These are phyloP conservation scores for Globisporangium middletonii DNA, from an alignment of 352 stramenopile genomes.

Conservation along the genomic window DNA sequence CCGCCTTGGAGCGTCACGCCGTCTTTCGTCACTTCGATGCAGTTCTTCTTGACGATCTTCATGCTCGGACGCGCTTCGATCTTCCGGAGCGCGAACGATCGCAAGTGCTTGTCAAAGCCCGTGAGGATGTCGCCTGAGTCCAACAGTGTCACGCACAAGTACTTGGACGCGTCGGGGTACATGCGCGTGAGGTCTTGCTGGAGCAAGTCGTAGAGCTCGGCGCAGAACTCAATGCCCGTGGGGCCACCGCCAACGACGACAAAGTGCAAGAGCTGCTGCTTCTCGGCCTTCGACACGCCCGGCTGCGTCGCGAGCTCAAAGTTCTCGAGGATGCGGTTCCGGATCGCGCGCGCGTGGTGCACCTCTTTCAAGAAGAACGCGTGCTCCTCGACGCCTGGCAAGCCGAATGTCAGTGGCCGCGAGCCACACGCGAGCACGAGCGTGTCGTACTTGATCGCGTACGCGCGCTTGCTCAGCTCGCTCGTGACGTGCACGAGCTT, in stretches of 20 bases:
- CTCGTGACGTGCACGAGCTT: slow-evolving; percentile 73
- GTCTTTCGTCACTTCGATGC: slow-evolving; percentile 54
- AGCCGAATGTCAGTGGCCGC: slow-evolving; percentile 94
- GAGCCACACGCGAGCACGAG: slow-evolving; percentile 91
- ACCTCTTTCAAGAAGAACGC: slow-evolving; percentile 98
- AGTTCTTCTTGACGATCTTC: slow-evolving; percentile 78
- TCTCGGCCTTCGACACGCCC: slow-evolving; percentile 77
- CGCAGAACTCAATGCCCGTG: slow-evolving; percentile 94
- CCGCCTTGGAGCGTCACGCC: slow-evolving; percentile 57
- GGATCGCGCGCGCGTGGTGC: slow-evolving; percentile 88
- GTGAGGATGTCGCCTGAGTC: slow-evolving; percentile 71
- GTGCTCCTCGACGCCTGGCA: slow-evolving; percentile 86
- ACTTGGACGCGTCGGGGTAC: slow-evolving; percentile 71
- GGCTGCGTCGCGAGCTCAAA: slow-evolving; percentile 94
- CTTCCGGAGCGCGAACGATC: slow-evolving; percentile 66
- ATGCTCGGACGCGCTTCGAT: slow-evolving; percentile 78
- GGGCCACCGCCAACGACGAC: slow-evolving; percentile 96
- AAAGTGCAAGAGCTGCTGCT: slow-evolving; percentile 92
- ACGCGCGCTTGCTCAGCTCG: slow-evolving; percentile 47
- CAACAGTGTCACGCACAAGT: slow-evolving; percentile 60
- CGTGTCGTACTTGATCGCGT: slow-evolving; percentile 91
- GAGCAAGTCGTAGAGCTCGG: slow-evolving; percentile 94
- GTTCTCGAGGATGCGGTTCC: slow-evolving; percentile 80
- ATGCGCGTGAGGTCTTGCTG: slow-evolving; percentile 86
- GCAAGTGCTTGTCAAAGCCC: slow-evolving; percentile 63